phyloP scores from a whole-genome alignment of 1,284 basidiomycete genomes.

The Papiliotrema terrestris region DNA sequence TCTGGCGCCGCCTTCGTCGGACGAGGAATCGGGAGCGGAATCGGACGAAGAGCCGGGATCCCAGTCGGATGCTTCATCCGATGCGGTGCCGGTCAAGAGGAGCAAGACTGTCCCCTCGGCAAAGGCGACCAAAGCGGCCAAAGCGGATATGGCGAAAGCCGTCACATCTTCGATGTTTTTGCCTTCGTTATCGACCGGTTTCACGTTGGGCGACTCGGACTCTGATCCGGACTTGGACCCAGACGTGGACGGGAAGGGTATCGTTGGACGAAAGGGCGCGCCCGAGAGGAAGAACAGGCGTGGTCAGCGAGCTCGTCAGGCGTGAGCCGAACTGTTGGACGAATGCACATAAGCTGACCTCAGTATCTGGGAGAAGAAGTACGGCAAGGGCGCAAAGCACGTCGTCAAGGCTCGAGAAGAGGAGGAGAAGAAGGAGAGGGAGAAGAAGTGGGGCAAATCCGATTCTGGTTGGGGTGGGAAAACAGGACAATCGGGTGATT shows the following conservation, averaged over 20 bases:
- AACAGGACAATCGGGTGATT: conserved; percentile 5
- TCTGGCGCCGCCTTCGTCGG: conserved; percentile 15
- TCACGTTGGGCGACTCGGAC: conserved; percentile 66
- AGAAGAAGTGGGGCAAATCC: background rate
- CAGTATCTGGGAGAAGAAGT: conserved; percentile 98
- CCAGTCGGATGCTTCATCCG: background rate
- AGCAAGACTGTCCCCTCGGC: conserved; percentile 15
- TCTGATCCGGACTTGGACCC: conserved; percentile 74
- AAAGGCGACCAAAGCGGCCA: conserved; percentile 32
- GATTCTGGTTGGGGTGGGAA: conserved; percentile 15
- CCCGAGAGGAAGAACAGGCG: conserved; percentile 75
- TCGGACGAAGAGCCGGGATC: conserved; percentile 3
- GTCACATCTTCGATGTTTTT: conserved; percentile 70
- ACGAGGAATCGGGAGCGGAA: conserved; percentile 19
- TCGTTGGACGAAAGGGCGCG: conserved; percentile 50
- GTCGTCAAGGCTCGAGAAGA: conserved; percentile 60
- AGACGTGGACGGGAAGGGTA: conserved; percentile 52
- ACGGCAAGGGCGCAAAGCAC: conserved; percentile 84
- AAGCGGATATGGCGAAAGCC: conserved; percentile 11
- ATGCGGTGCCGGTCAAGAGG: conserved; percentile 15
- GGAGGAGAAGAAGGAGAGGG: conserved; percentile 12
- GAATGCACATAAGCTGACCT: conserved; percentile 3
- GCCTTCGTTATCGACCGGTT: conserved; percentile 82
- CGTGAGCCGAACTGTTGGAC: conserved; percentile 59
- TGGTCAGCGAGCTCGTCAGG: conserved; percentile 84